Evolutionary conservation across 306 rosid species (phyloP).

Genomic region (Trichosanthes truncata): DNA sequence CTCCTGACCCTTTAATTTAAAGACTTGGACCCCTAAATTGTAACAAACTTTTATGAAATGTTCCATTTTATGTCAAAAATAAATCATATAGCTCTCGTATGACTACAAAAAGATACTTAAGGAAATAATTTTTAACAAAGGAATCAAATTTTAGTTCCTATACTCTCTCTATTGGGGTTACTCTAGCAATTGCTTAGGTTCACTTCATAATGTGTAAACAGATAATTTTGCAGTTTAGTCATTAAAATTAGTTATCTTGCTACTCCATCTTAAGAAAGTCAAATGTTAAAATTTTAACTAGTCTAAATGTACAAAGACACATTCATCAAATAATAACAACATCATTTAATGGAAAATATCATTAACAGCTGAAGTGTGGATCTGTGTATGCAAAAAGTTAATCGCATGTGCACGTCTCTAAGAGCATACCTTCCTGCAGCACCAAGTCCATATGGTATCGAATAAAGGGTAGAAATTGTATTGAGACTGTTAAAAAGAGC

Average conservation of each 20-base stretch:
- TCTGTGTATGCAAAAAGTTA: not conserved
- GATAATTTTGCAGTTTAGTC: not conserved
- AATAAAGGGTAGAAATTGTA: constrained; percentile 38
- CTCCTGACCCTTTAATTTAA: not conserved
- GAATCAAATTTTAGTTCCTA: not conserved
- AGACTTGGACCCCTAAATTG: not conserved
- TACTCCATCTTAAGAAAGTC: not conserved
- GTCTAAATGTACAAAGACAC: not conserved
- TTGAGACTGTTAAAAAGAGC: constrained; percentile 30
- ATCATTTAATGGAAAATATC: not conserved
- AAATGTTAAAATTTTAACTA: not conserved
- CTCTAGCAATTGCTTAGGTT: not conserved
- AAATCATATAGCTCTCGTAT: not conserved
- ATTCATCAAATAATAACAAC: not conserved
- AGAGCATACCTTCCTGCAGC: constrained; percentile 41
- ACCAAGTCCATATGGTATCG: constrained; percentile 47
- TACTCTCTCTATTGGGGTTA: not conserved
- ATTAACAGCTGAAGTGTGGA: not conserved
- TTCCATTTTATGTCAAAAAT: not conserved
- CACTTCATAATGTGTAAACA: not conserved
- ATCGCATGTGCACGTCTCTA: not conserved
- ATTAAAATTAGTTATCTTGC: not conserved
- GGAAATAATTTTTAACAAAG: not conserved
- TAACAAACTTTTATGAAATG: not conserved
- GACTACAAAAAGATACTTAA: not conserved